Evolutionary conservation across 768 basidiomycete species (phyloP).

Genomic region (Pilatotrama ljubarskyi): DNA sequence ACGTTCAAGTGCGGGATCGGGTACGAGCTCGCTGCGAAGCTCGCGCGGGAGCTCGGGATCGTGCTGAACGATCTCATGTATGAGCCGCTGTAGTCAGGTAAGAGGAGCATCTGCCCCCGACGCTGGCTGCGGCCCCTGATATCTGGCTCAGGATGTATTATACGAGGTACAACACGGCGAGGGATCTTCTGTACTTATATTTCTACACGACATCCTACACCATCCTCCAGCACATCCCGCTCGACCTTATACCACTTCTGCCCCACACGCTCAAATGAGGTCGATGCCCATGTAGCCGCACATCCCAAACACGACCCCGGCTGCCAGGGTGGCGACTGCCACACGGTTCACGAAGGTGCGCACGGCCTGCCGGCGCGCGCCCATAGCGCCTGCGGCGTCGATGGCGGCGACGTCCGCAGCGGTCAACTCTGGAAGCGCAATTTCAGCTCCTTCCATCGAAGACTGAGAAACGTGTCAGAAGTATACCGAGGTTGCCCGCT

Average conservation of each 20-base stretch:
- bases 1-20: conserved; percentile 75
- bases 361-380: conserved; percentile 28
- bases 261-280: conserved; percentile 13
- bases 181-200: no score
- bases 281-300: conserved; percentile 28
- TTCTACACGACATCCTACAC: no score
- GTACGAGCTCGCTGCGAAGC: conserved; percentile 50
- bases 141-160: no score
- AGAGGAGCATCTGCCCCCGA: no score
- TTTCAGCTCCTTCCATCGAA: background rate
- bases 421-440: conserved; percentile 43
- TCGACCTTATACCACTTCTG: no score
- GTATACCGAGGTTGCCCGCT: conserved; percentile 63
- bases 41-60: conserved; percentile 63
- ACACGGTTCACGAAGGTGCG: conserved; percentile 24
- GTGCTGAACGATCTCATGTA: conserved; percentile 66
- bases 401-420: conserved; percentile 52
- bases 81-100: conserved; percentile 39
- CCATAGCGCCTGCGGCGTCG: conserved; percentile 55
- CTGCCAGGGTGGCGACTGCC: conserved; percentile 23
- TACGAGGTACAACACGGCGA: no score
- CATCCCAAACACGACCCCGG: conserved; percentile 23
- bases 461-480: conserved; percentile 6
- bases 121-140: no score
- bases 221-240: no score